Conservation (phyloP, 176 grass and related monocot genomes). For the Ananas comosus region DNA sequence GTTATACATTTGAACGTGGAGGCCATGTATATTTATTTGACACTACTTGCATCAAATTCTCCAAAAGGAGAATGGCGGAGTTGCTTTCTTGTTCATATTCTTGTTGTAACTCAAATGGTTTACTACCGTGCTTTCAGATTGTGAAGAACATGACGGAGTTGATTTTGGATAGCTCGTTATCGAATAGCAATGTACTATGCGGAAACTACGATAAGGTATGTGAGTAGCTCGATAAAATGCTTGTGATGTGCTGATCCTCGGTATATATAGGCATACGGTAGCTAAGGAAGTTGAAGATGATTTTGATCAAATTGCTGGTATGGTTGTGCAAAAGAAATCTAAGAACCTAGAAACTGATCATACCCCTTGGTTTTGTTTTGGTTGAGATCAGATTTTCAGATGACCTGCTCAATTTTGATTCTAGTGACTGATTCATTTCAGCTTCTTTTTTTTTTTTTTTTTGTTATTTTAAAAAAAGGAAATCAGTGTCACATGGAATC, state of each 20-base stretch:
- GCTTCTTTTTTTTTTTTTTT: too few species aligned
- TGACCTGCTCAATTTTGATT: too few species aligned
- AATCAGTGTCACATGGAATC: too few species aligned
- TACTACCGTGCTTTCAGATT: neutral
- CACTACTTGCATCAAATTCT: too few species aligned
- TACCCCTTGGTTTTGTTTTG: neutral
- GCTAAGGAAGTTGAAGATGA: neutral
- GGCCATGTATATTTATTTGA: too few species aligned
- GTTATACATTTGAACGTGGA: too few species aligned
- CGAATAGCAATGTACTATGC: neutral
- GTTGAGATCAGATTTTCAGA: neutral
- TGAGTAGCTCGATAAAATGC: neutral
- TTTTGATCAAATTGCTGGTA: neutral
- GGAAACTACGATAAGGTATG: conserved; percentile 8
- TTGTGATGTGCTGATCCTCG: neutral
- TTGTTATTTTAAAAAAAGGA: too few species aligned
- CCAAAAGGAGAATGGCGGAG: neutral
- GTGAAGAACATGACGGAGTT: conserved; percentile 1
- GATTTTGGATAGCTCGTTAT: neutral
- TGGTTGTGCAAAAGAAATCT: neutral
- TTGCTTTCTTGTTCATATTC: neutral
- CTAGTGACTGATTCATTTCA: too few species aligned
- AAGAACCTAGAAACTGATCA: neutral
- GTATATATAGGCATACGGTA: neutral
- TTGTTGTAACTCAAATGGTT: neutral